Evolutionary conservation across 805 yeast genomes (phyloP).

Genomic region (Crinitomyces ghanaensis): DNA sequence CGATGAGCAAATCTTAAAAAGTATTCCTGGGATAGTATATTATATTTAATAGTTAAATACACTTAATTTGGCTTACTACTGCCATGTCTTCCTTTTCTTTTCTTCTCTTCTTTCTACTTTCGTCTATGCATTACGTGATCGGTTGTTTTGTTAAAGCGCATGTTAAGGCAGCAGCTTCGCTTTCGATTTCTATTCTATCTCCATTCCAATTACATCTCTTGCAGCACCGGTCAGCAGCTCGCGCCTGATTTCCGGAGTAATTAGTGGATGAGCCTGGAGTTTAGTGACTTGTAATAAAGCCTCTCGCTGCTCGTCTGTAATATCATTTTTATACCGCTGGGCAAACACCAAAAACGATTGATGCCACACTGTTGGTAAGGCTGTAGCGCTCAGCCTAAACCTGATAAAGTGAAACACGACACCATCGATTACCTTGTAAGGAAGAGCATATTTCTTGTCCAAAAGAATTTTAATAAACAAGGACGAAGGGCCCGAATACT

Average conservation of each 20-base stretch:
- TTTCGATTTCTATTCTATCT: constrained; percentile 6
- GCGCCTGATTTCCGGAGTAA: constrained; percentile 90
- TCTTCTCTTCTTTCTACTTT: no score
- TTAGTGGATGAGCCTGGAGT: constrained; percentile 76
- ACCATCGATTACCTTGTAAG: constrained; percentile 92
- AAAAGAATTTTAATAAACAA: constrained; percentile 80
- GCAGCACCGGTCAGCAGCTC: constrained; percentile 74
- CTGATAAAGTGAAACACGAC: constrained; percentile 89
- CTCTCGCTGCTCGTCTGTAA: constrained; percentile 97
- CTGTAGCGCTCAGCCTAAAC: constrained; percentile 42
- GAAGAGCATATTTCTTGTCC: constrained; percentile 93
- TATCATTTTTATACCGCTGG: constrained; percentile 92
- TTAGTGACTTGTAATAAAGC: constrained; percentile 83
- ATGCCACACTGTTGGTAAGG: constrained; percentile 93
- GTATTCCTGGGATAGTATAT: neutral
- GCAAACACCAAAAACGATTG: constrained; percentile 91
- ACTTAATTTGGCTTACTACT: no score
- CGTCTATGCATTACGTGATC: no score
- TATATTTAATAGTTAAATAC: neutral
- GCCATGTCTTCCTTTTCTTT: no score
- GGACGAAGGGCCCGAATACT: constrained; percentile 79
- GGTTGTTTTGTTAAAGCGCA: no score
- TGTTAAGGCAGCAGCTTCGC: no score
- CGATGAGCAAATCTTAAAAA: no score
- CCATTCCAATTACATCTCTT: constrained; percentile 14